A percentile compares a stretch with the other conserved stretches of the same genome.
These are phyloP conservation scores for Cocos nucifera DNA, from an alignment of 176 grass and related monocot genomes.

Conservation along the genomic window DNA sequence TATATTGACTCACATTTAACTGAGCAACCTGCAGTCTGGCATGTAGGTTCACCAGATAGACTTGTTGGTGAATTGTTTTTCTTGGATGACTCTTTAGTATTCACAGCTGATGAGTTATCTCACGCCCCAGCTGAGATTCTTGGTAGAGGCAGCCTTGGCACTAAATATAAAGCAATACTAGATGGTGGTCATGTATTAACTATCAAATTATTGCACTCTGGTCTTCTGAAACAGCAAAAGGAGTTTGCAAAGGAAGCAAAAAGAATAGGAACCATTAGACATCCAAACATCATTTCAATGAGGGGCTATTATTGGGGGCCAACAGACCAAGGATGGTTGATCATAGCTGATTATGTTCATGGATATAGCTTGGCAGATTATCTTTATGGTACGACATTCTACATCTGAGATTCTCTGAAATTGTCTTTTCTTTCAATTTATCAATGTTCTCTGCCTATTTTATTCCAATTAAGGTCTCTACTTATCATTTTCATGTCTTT, in stretches of 20 bases:
- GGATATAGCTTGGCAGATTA: slow-evolving; percentile 72
- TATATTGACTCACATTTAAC: slow-evolving; percentile 36
- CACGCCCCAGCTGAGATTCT: slow-evolving; percentile 84
- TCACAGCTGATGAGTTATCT: slow-evolving; percentile 82
- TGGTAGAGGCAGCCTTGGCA: slow-evolving; percentile 85
- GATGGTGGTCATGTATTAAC: slow-evolving; percentile 64
- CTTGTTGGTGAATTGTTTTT: slow-evolving; percentile 81
- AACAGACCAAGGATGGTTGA: slow-evolving; percentile 86
- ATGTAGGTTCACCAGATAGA: slow-evolving; percentile 73
- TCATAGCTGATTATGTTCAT: slow-evolving; percentile 69
- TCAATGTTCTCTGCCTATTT: too few relatives aligned
- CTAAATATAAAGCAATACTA: slow-evolving; percentile 63
- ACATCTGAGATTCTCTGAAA: slow-evolving; percentile 14
- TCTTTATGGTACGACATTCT: slow-evolving; percentile 69
- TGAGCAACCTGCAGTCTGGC: slow-evolving; percentile 46
- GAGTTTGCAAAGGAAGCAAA: slow-evolving; percentile 89
- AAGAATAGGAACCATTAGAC: slow-evolving; percentile 59
- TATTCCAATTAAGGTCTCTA: too few relatives aligned
- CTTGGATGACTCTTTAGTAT: slow-evolving; percentile 58
- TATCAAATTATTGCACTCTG: slow-evolving; percentile 82
- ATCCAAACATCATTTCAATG: slow-evolving; percentile 78
- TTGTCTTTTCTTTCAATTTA: neutral
- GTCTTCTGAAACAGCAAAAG: slow-evolving; percentile 77
- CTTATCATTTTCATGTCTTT: too few relatives aligned
- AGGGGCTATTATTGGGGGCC: slow-evolving; percentile 87